A percentile compares a stretch with the other conserved stretches of the same genome.
These are phyloP conservation scores for Suhomyces panamericanus DNA, from an alignment of 1,139 yeast genomes.

Conservation along the genomic window DNA sequence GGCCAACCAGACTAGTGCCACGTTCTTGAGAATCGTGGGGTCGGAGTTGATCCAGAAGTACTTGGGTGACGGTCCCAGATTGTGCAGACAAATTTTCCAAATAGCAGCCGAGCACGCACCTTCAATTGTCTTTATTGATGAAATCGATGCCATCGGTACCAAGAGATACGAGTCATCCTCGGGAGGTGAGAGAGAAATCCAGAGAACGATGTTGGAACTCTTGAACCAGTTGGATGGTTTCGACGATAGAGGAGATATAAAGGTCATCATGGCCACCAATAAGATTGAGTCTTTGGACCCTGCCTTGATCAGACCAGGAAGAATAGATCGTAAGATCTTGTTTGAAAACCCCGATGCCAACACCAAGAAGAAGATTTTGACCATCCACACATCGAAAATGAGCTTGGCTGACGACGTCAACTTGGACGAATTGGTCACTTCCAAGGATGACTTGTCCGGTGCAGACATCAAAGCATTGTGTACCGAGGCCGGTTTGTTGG, in stretches of 20 bases:
- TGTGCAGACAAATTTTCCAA: constrained; percentile 92
- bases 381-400: constrained; percentile 95
- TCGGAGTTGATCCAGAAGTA: constrained; percentile 96
- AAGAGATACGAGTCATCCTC: constrained; percentile 94
- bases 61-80: constrained; percentile 96
- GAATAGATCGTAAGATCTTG: constrained; percentile 95
- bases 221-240: constrained; percentile 97
- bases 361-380: constrained; percentile 89
- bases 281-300: constrained; percentile 95
- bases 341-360: constrained; percentile 95
- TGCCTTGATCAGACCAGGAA: constrained; percentile 96
- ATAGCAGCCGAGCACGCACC: constrained; percentile 98
- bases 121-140: constrained; percentile 96
- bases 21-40: constrained; percentile 94
- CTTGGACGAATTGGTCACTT: constrained; percentile 83
- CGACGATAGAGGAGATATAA: constrained; percentile 97
- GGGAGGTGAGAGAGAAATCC: constrained; percentile 98
- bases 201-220: constrained; percentile 96
- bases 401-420: constrained; percentile 84
- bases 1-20: constrained; percentile 96
- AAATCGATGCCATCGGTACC: constrained; percentile 98
- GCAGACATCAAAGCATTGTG: constrained; percentile 99
- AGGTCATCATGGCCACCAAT: constrained; percentile 98
- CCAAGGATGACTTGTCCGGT: constrained; percentile 95
- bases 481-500: constrained; percentile 95